A percentile compares a stretch with the other conserved stretches of the same genome.
Conservation (phyloP, 2,329 filamentous ascomycete genomes). For the Neophaeococcomyces mojaviensis region DNA sequence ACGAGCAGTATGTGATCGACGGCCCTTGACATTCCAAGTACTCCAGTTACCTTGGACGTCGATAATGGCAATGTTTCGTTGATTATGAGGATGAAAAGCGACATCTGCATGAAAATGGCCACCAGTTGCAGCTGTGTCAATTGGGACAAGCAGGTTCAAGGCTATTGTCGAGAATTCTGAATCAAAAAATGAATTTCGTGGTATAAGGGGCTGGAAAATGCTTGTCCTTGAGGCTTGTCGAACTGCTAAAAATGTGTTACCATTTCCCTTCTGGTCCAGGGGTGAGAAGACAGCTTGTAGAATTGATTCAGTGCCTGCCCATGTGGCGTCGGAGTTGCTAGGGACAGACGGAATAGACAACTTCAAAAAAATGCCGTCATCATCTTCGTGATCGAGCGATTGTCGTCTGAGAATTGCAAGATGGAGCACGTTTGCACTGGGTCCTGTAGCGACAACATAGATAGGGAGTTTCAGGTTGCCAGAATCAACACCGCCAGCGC, state of each 20-base stretch:
- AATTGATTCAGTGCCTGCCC: neutral
- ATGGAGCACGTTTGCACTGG: constrained; percentile 1
- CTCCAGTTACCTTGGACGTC: constrained; percentile 49
- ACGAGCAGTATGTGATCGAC: constrained; percentile 24
- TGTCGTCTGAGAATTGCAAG: neutral
- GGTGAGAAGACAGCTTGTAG: constrained; percentile 2
- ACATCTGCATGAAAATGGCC: constrained; percentile 46
- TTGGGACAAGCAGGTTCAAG: neutral
- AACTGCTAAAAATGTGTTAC: constrained; percentile 4
- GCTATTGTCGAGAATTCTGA: neutral
- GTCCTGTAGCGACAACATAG: neutral
- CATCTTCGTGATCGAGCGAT: neutral
- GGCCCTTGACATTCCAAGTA: constrained; percentile 38
- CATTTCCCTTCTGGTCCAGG: neutral
- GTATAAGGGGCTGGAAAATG: constrained; percentile 4
- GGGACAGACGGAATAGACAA: neutral
- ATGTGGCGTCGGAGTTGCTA: neutral
- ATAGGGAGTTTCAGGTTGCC: constrained; percentile 5
- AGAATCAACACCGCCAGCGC: neutral
- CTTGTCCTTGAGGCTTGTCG: neutral
- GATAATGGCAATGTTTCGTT: constrained; percentile 49
- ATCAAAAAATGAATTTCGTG: neutral
- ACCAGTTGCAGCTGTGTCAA: constrained; percentile 30
- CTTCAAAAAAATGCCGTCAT: neutral
- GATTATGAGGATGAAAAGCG: constrained; percentile 53